phyloP scores from a whole-genome alignment of 768 basidiomycete species.

The Paxillus involutus region DNA sequence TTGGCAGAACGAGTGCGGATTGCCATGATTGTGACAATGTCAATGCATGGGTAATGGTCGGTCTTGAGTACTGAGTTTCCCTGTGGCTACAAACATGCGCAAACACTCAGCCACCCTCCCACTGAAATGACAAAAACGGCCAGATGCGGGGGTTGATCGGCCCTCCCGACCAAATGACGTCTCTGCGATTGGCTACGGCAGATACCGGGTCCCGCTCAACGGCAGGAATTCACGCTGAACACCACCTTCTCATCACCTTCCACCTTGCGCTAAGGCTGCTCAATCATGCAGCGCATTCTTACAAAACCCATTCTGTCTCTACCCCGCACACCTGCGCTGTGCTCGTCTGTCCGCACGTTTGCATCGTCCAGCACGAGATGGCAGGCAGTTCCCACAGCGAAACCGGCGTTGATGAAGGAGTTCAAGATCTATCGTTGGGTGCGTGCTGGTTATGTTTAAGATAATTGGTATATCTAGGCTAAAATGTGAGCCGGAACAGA shows the following conservation, averaged over 20 bases:
- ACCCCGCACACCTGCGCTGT: slow-evolving; percentile 4
- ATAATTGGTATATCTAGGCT: not conserved
- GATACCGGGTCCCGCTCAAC: slow-evolving; percentile 6
- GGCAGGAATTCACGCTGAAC: slow-evolving; percentile 14
- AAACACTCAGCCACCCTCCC: no score
- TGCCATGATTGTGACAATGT: no score
- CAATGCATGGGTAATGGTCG: no score
- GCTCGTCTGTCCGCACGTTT: slow-evolving; percentile 30
- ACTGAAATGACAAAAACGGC: no score
- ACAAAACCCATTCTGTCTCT: not conserved
- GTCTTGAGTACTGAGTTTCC: no score
- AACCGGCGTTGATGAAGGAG: slow-evolving; percentile 79
- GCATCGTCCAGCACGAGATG: slow-evolving; percentile 24
- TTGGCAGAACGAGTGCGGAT: no score
- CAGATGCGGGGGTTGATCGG: no score
- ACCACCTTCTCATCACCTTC: not conserved
- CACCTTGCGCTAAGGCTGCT: not conserved
- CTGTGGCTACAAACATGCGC: no score
- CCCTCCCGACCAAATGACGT: not conserved
- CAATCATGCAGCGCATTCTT: slow-evolving; percentile 16
- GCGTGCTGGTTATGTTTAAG: not conserved
- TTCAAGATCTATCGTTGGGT: slow-evolving; percentile 99
- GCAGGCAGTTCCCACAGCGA: slow-evolving; percentile 54
- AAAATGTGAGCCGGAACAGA: slow-evolving; percentile 40
- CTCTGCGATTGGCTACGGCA: slow-evolving; percentile 23